Conservation (phyloP, 371 early-diverging fungal species). For the Mucor mucedo region DNA sequence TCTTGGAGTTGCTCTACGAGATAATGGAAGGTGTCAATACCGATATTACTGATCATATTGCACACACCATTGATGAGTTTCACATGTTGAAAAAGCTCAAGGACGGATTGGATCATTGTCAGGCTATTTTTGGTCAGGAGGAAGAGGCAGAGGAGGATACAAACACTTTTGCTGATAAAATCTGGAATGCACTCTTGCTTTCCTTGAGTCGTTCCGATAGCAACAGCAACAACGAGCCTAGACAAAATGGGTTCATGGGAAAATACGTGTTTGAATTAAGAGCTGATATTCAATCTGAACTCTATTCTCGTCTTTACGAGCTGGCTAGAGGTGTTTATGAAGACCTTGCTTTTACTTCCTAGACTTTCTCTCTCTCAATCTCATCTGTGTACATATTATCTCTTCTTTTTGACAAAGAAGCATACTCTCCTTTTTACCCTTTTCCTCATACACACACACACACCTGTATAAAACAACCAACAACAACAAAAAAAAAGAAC, state of each 20-base stretch:
- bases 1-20: conserved; percentile 12
- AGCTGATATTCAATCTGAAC: conserved; percentile 22
- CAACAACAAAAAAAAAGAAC: no score
- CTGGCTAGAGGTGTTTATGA: conserved; percentile 22
- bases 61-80: conserved; percentile 9
- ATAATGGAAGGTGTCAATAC: conserved; percentile 20
- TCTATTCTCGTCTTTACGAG: conserved; percentile 21
- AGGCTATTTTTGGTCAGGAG: conserved; percentile 8
- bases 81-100: conserved; percentile 13
- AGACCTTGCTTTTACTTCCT: conserved; percentile 21
- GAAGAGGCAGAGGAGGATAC: not conserved
- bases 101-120: conserved; percentile 8
- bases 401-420: no score
- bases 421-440: not conserved
- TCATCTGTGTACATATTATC: not conserved
- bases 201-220: conserved; percentile 1
- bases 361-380: not conserved
- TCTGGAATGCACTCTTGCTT: conserved; percentile 18
- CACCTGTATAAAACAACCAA: no score
- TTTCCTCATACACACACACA: not conserved
- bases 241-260: conserved; percentile 18
- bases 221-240: not conserved
- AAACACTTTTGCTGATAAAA: conserved; percentile 5
- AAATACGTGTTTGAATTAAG: conserved; percentile 17
- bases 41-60: conserved; percentile 25